phyloP scores from a whole-genome alignment of 2,329 filamentous ascomycete species.

The Bimuria novae-zelandiae region DNA sequence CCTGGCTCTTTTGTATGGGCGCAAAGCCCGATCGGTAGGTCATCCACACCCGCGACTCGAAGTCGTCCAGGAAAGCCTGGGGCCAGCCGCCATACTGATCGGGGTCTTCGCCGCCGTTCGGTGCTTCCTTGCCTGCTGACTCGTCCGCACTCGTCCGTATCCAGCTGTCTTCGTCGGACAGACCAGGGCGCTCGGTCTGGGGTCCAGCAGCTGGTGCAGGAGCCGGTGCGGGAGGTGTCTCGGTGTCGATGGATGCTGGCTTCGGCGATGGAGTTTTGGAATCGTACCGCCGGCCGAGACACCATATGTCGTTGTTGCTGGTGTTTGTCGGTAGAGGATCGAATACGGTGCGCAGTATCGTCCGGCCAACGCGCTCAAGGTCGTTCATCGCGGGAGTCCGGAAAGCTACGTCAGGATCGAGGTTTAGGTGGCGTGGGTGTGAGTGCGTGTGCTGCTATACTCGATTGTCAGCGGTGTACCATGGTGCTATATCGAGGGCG shows the following conservation, averaged over 20 bases:
- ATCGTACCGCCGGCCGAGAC: slow-evolving; percentile 68
- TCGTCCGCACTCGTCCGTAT: slow-evolving; percentile 71
- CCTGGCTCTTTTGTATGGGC: slow-evolving; percentile 76
- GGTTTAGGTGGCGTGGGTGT: background rate
- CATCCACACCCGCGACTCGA: slow-evolving; percentile 93
- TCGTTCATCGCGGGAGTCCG: slow-evolving; percentile 63
- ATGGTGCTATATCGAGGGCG: background rate
- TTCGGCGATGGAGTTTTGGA: slow-evolving; percentile 30
- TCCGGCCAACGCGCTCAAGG: slow-evolving; percentile 73
- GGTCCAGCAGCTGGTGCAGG: slow-evolving; percentile 29
- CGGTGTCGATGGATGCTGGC: slow-evolving; percentile 18
- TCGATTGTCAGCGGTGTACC: background rate
- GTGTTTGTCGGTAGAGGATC: slow-evolving; percentile 88
- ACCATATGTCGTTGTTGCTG: slow-evolving; percentile 76
- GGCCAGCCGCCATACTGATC: slow-evolving; percentile 71
- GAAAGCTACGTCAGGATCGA: too few relatives aligned
- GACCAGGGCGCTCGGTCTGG: slow-evolving; percentile 25
- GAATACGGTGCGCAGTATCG: slow-evolving; percentile 89
- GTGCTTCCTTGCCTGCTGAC: slow-evolving; percentile 65
- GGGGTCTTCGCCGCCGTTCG: slow-evolving; percentile 40
- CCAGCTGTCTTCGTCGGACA: slow-evolving; percentile 54
- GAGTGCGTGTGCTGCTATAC: background rate
- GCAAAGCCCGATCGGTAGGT: slow-evolving; percentile 90
- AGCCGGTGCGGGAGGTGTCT: slow-evolving; percentile 22
- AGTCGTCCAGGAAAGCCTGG: slow-evolving; percentile 81